phyloP scores from a whole-genome alignment of 1,284 basidiomycete genomes.

The Pascua guehoae region DNA sequence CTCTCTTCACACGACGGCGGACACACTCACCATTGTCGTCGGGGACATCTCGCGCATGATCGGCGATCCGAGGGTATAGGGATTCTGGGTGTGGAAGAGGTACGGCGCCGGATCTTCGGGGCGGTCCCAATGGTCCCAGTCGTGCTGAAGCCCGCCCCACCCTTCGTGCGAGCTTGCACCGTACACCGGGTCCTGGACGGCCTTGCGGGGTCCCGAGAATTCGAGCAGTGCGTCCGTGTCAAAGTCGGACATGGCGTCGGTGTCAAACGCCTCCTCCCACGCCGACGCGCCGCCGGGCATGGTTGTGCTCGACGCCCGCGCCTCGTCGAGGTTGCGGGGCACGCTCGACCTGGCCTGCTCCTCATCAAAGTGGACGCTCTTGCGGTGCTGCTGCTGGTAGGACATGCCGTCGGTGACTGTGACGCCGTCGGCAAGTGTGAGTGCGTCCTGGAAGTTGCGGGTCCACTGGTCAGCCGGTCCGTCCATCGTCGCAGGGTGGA shows the following conservation, averaged over 20 bases:
- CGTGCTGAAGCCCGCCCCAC: slow-evolving; percentile 67
- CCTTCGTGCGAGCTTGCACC: slow-evolving; percentile 5
- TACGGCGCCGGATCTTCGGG: slow-evolving; percentile 53
- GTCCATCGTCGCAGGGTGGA: background rate
- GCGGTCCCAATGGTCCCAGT: slow-evolving; percentile 77
- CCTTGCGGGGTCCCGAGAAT: slow-evolving; percentile 26
- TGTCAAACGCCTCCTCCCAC: slow-evolving; percentile 46
- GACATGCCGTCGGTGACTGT: slow-evolving; percentile 2
- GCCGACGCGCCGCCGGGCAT: slow-evolving; percentile 37
- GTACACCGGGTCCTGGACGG: slow-evolving; percentile 20
- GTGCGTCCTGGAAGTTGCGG: slow-evolving; percentile 30
- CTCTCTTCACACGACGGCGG: too few relatives aligned
- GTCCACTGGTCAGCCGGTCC: background rate
- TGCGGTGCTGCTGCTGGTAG: slow-evolving; percentile 23
- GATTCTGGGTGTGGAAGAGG: slow-evolving; percentile 76
- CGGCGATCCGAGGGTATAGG: slow-evolving; percentile 63
- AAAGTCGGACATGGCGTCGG: slow-evolving; percentile 29
- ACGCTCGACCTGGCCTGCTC: slow-evolving; percentile 20
- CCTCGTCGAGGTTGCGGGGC: slow-evolving; percentile 50
- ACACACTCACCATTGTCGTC: slow-evolving; percentile 30
- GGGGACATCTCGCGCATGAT: slow-evolving; percentile 47
- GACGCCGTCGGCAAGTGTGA: slow-evolving; percentile 22
- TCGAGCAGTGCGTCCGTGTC: slow-evolving; percentile 37
- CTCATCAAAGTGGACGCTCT: slow-evolving; percentile 48
- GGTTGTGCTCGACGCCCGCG: slow-evolving; percentile 39